Conservation (phyloP, 495 filamentous ascomycete genomes). For the Penicilliopsis zonata region DNA sequence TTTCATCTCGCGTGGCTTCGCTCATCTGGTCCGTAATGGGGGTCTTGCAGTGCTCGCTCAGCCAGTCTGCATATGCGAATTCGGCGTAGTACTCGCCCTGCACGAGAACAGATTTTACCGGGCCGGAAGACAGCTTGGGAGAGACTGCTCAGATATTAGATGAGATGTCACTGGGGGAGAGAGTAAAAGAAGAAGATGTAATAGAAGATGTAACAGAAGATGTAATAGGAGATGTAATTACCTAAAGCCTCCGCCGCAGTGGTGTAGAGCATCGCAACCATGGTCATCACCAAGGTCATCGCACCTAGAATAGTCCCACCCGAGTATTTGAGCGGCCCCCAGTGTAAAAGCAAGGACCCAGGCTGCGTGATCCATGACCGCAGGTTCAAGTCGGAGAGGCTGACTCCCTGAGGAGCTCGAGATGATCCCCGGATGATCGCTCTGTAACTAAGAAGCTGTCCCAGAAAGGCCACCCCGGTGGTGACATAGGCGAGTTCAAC, state of each 20-base stretch:
- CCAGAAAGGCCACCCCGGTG: constrained; percentile 60
- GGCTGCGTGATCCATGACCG: constrained; percentile 49
- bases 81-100: too few species aligned
- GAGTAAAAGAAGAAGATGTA: not conserved
- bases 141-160: constrained; percentile 28
- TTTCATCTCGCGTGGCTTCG: constrained; percentile 17
- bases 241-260: constrained; percentile 58
- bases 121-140: too few species aligned
- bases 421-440: constrained; percentile 42
- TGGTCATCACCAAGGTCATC: constrained; percentile 43
- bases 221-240: constrained; percentile 7
- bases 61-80: too few species aligned
- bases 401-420: constrained; percentile 54
- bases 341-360: constrained; percentile 55
- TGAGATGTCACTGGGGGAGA: not conserved
- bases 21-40: constrained; percentile 37
- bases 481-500: constrained; percentile 71
- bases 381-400: constrained; percentile 60
- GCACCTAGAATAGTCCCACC: constrained; percentile 45
- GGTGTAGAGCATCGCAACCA: constrained; percentile 59
- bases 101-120: too few species aligned
- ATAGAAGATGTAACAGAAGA: not conserved
- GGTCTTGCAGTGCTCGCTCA: constrained; percentile 40
- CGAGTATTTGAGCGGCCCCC: constrained; percentile 47
- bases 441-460: constrained; percentile 55